Evolutionary conservation across 2,329 filamentous ascomycete species (phyloP), one percentile per base, ranked within the genome.

Genomic region (Colletotrichum shisoi): DNA sequence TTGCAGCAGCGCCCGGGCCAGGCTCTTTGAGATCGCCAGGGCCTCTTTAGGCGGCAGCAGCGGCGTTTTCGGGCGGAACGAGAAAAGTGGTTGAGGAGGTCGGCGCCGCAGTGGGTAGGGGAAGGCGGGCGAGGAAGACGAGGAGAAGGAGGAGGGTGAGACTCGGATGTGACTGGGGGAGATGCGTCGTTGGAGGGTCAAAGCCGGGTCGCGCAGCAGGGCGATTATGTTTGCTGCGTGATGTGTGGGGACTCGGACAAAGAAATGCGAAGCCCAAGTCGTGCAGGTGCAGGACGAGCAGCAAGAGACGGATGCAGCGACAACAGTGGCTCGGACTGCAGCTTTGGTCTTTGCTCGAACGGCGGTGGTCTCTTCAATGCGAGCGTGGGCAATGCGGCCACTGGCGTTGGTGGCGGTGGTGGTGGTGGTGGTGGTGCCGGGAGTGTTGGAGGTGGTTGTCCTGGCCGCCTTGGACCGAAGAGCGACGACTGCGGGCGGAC

Each of bases 141-240:
- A 54, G 52, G 15, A 19, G 44, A 5, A 4, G 44, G 24, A 51
- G 27, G 9, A 39, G 27, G 46, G 46, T 8, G 64, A 48, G 44
- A 61, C 44, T 31, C 52, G 46, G 54, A 44, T 63, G 52, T 52
- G 46, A 37, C 24, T 57, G 39, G 46, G 34, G 39, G 48, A 52
- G 44, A 61, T 44, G 39, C 24, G 52, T 46, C 56, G 62, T 39
- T 45, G 42, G 19, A 51, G n/a, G 57, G 40, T 21, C 15, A 49
- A 15, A 13, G 37, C 54, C 40, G 56, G 58, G 52, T 66, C 37
- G 62, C 51, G 56, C 62, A 62, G 45, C 56, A 51, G 39, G 24
- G 65, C 45, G 56, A 48, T 66, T 57, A 68, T 57, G 62, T 68
- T 68, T 66, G 65, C 56, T 51, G 57, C 56, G 51, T 46, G 62